These are phyloP conservation scores for Aphanomyces stellatus DNA, from an alignment of 352 stramenopile genomes.

Conservation along the genomic window DNA sequence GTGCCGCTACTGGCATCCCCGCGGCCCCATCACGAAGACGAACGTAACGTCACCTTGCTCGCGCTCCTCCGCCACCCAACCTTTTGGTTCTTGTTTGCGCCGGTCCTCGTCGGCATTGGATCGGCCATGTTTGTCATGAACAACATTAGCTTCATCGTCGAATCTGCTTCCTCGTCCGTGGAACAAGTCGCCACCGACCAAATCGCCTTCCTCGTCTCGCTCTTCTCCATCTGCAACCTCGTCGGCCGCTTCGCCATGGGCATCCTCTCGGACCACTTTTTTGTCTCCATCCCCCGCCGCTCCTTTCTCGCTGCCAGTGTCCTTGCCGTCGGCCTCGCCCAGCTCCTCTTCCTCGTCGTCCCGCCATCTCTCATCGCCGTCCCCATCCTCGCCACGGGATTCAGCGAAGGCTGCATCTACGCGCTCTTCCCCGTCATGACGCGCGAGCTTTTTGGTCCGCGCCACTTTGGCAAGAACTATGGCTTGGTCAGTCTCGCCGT, in stretches of 20 bases:
- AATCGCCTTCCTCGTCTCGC: constrained; percentile 54
- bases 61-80: constrained; percentile 36
- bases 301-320: constrained; percentile 51
- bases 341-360: constrained; percentile 46
- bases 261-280: constrained; percentile 46
- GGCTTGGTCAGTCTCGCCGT: constrained; percentile 66
- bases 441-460: constrained; percentile 58
- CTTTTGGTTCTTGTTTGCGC: constrained; percentile 63
- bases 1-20: constrained; percentile 35
- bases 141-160: constrained; percentile 72
- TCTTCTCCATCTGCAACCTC: constrained; percentile 68
- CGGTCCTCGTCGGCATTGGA: constrained; percentile 61
- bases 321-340: constrained; percentile 28
- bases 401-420: constrained; percentile 69
- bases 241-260: constrained; percentile 40
- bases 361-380: constrained; percentile 32
- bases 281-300: constrained; percentile 37
- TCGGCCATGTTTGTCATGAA: constrained; percentile 67
- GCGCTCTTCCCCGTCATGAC: constrained; percentile 59
- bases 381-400: constrained; percentile 47
- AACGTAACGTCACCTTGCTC: constrained; percentile 35
- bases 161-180: constrained; percentile 35
- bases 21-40: too few species aligned
- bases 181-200: constrained; percentile 44
- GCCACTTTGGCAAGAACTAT: constrained; percentile 76